Evolutionary conservation across 140 eudicot species (phyloP), one percentile per base, ranked within the genome.

Genomic region (Flaveria floridana): DNA sequence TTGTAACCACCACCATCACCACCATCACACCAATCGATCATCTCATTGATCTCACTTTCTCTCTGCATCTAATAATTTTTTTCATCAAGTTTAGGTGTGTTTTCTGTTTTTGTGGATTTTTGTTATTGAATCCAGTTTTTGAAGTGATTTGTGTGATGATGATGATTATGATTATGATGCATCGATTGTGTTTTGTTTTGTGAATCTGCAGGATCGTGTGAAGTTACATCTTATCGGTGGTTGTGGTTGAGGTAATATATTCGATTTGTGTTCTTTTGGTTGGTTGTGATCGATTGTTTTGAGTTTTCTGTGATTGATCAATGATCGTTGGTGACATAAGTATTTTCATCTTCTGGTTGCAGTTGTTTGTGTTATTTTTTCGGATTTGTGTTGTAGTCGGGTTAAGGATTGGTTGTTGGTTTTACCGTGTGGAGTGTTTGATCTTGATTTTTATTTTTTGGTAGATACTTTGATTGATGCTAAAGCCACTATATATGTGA

Each of bases 151-250:
- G 37, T 30, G 37, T 30, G 6, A 30, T 30, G 6, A 37, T 42
- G 59, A 76, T 62, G 2, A 28, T 28, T 28, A 28, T 28, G 34
- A 28, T 3, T 28, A 28, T 52, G 68, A 37, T 41, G 2, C 21
- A 53, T 50, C 15, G 26, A 25, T 72, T 65, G 66, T 48, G 47
- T 72, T 65, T 56, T 63, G 34, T 34, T 65, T 41, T 73, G 26
- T 53, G 75, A 73, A 53, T 79, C 73, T 73, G 70, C 70, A 79
- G 75, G 75, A 41, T 79, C 79, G 64, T 53, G 19, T 72, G 68
- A 37, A 51, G 59, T 5, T 30, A 11, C 51, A 34, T 19, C 12
- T 30, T 20, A 9, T 44, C 14, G 2, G 66, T 19, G 74, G n/a
- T 62, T 78, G 19, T 30, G 10, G 30, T 51, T 63, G 59, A 62